Conservation (phyloP, 192 early-diverging fungal species). For the Gigaspora rosea region DNA sequence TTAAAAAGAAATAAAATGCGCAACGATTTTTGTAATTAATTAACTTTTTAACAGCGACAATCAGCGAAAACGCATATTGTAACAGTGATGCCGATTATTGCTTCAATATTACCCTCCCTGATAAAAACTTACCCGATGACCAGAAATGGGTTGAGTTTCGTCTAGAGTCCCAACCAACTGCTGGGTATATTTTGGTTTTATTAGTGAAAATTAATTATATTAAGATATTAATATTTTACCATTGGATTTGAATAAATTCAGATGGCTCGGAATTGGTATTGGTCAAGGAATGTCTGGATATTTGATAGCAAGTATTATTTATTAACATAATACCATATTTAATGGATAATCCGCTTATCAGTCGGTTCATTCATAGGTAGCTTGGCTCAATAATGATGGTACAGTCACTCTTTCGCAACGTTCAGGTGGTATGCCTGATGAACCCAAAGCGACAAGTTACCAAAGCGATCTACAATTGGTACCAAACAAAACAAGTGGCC, state of each 20-base stretch:
- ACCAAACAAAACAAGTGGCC: neutral
- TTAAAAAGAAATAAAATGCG: no score
- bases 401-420: conserved; percentile 6
- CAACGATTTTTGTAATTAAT: no score
- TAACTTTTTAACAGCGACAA: no score
- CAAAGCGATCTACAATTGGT: conserved; percentile 13
- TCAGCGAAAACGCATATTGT: neutral
- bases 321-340: neutral
- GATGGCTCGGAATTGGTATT: conserved; percentile 16
- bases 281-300: neutral
- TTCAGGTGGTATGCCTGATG: neutral
- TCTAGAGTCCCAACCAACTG: neutral
- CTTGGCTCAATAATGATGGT: conserved; percentile 8
- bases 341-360: no score
- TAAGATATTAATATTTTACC: neutral
- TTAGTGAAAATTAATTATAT: neutral
- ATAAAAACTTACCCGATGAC: neutral
- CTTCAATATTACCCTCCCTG: neutral
- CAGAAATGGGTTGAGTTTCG: neutral
- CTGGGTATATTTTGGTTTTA: neutral
- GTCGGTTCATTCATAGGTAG: neutral
- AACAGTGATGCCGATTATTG: neutral
- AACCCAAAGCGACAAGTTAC: neutral
- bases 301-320: conserved; percentile 7
- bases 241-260: neutral